Percentiles rank a stretch among this genome's conserved stretches.
Conservation (phyloP, 495 filamentous ascomycete species). For the Aspergillus taichungensis region DNA sequence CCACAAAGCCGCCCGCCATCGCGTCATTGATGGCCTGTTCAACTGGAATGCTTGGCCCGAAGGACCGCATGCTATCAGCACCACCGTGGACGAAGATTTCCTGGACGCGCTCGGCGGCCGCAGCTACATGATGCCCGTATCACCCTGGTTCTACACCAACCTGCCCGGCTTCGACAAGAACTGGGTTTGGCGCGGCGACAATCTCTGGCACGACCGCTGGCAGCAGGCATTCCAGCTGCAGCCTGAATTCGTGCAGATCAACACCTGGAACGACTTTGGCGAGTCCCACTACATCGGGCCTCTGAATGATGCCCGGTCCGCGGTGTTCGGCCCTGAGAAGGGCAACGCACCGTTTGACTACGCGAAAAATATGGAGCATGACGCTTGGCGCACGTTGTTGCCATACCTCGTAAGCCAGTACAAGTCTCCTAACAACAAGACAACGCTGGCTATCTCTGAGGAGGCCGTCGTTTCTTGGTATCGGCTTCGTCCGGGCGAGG, state of each 20-base stretch:
- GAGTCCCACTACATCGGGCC: constrained; percentile 70
- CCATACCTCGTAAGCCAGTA: constrained; percentile 54
- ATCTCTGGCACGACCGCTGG: constrained; percentile 67
- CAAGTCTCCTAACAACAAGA: constrained; percentile 35
- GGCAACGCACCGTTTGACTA: constrained; percentile 40
- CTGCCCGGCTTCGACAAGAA: constrained; percentile 59
- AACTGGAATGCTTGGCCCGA: constrained; percentile 71
- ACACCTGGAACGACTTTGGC: constrained; percentile 67
- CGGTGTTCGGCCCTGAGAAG: constrained; percentile 16
- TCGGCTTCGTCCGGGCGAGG: constrained; percentile 27
- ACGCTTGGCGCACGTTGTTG: constrained; percentile 42
- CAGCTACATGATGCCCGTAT: constrained; percentile 69
- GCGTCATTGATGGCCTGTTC: constrained; percentile 53
- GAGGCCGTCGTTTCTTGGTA: constrained; percentile 56
- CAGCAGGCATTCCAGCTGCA: constrained; percentile 50
- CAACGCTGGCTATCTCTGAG: constrained; percentile 15
- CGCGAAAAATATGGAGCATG: constrained; percentile 39
- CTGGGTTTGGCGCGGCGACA: constrained; percentile 61
- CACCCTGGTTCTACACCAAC: constrained; percentile 67
- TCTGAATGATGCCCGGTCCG: constrained; percentile 15
- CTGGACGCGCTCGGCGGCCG: constrained; percentile 38
- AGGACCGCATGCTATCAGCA: constrained; percentile 43
- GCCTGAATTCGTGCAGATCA: constrained; percentile 53
- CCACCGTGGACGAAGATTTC: constrained; percentile 46
- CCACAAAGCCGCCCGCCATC: constrained; percentile 27